phyloP scores from a whole-genome alignment of 2,329 filamentous ascomycete species.

The Xylaria sp. region DNA sequence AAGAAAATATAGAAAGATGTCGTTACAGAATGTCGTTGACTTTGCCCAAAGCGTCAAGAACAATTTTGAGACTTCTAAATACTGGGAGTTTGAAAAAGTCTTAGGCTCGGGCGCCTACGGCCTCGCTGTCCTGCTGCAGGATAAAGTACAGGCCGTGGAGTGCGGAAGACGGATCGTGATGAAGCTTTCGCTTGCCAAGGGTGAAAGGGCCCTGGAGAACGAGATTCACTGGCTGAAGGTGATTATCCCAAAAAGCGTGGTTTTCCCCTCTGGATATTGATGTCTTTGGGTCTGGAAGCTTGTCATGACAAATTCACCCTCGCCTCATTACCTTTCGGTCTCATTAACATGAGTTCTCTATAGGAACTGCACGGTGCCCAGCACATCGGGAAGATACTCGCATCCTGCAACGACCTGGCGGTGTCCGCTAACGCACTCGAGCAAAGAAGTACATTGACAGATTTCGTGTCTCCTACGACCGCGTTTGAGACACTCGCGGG shows the following conservation, averaged over 20 bases:
- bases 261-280: too few species aligned
- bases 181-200: not conserved
- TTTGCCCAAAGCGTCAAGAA: not conserved
- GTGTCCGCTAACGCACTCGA: too few species aligned
- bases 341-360: too few species aligned
- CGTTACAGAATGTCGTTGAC: not conserved
- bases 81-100: constrained; percentile 17
- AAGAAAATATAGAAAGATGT: not conserved
- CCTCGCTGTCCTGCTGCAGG: not conserved
- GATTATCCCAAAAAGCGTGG: not conserved
- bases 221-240: constrained; percentile 7
- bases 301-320: too few species aligned
- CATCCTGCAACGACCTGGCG: too few species aligned
- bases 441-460: too few species aligned
- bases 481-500: not conserved
- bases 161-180: constrained; percentile 1
- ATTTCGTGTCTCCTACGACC: not conserved
- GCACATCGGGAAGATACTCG: too few species aligned
- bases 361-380: not conserved
- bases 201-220: not conserved
- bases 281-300: not conserved
- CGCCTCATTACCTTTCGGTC: too few species aligned
- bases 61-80: not conserved
- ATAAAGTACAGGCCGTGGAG: not conserved
- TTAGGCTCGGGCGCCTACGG: constrained; percentile 3